Percentiles rank a stretch among this genome's conserved stretches.
Evolutionary conservation across 768 basidiomycete species (phyloP).

Genomic region (Amanita rubescens): DNA sequence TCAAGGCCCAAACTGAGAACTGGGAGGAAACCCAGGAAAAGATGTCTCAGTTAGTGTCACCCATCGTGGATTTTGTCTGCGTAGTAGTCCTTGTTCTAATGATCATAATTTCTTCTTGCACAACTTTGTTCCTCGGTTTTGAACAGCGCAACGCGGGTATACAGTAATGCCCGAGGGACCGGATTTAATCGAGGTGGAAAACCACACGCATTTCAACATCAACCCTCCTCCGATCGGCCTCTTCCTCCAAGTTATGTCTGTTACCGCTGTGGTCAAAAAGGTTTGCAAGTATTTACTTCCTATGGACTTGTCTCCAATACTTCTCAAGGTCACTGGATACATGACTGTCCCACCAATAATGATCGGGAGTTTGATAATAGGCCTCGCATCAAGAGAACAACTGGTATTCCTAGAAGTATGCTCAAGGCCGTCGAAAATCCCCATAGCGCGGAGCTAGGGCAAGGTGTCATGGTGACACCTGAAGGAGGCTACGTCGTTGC

Average conservation of each 20-base stretch:
- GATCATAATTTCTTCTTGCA: conserved; percentile 39
- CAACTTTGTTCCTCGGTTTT: conserved; percentile 16
- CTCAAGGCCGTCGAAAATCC: conserved; percentile 93
- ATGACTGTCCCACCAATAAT: conserved; percentile 96
- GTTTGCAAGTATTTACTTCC: conserved; percentile 30
- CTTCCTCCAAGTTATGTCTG: conserved; percentile 95
- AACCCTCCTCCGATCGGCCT: conserved; percentile 69
- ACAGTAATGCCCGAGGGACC: conserved; percentile 59
- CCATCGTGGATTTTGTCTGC: conserved; percentile 48
- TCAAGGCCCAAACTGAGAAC: conserved; percentile 86
- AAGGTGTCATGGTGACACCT: conserved; percentile 97
- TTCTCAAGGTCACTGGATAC: conserved; percentile 92
- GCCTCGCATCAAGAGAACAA: conserved; percentile 95
- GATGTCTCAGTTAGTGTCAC: conserved; percentile 95
- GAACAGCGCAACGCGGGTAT: conserved; percentile 62
- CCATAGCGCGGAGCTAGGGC: conserved; percentile 54
- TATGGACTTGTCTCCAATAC: neutral
- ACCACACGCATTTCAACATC: conserved; percentile 43
- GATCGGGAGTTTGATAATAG: conserved; percentile 92
- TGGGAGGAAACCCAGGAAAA: conserved; percentile 99
- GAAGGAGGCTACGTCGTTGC: conserved; percentile 98
- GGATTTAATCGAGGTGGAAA: conserved; percentile 57
- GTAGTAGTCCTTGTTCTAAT: conserved; percentile 73
- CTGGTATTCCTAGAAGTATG: conserved; percentile 97
- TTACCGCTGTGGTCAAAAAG: conserved; percentile 98